Percentiles rank a stretch among this genome's conserved stretches.
Evolutionary conservation across 208 protist species (phyloP).

Genomic region (Crithidia brevicula): DNA sequence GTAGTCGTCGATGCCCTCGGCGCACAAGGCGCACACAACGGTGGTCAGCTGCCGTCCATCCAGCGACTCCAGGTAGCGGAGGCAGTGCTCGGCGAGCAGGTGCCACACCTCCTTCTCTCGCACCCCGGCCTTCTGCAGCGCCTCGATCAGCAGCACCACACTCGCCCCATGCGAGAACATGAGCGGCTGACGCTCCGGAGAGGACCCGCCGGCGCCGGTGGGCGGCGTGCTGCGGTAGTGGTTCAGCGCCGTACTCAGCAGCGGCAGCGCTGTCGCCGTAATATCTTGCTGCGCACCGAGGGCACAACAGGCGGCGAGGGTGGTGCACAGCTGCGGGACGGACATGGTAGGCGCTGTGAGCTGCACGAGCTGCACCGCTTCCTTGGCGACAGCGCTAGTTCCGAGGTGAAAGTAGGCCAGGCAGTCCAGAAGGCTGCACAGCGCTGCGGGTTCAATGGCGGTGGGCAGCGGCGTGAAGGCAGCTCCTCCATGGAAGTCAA

Average conservation of each 20-base stretch:
- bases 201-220: background rate
- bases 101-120: conserved; percentile 76
- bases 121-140: conserved; percentile 48
- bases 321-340: conserved; percentile 51
- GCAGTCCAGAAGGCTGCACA: conserved; percentile 75
- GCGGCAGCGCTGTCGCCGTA: conserved; percentile 50
- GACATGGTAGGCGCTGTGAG: conserved; percentile 60
- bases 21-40: conserved; percentile 61
- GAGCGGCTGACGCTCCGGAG: conserved; percentile 2
- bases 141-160: conserved; percentile 57
- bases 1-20: conserved; percentile 57
- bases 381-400: conserved; percentile 47
- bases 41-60: conserved; percentile 65
- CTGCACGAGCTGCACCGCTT: conserved; percentile 63
- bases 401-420: conserved; percentile 80
- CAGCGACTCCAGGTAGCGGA: conserved; percentile 64
- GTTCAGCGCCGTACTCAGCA: conserved; percentile 53
- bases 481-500: background rate
- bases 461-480: conserved; percentile 12
- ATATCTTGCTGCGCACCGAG: conserved; percentile 58
- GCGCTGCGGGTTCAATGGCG: conserved; percentile 45
- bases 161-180: conserved; percentile 20
- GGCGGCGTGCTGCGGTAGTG: conserved; percentile 23
- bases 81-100: conserved; percentile 75
- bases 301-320: conserved; percentile 72